A percentile compares a stretch with the other conserved stretches of the same genome.
phyloP scores from a whole-genome alignment of 1,139 yeast species.

The Oligophagozyma castellii region DNA sequence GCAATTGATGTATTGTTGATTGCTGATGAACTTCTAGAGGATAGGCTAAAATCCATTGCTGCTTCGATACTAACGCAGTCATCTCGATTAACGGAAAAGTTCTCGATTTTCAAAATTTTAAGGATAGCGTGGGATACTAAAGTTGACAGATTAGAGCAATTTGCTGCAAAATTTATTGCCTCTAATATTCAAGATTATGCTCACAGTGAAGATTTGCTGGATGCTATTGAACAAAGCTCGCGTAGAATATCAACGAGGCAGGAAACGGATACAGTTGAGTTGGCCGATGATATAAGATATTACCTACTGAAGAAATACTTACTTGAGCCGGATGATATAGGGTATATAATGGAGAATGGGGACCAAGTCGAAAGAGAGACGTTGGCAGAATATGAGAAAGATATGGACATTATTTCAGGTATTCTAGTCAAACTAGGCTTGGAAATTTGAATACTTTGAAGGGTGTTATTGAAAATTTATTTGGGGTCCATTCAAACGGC shows the following conservation, averaged over 20 bases:
- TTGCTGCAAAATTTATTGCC: conserved; percentile 47
- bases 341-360: conserved; percentile 8
- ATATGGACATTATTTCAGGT: conserved; percentile 8
- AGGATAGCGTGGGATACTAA: conserved; percentile 57
- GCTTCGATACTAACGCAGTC: conserved; percentile 43
- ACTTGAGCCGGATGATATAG: conserved; percentile 24
- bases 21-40: conserved; percentile 51
- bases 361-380: conserved; percentile 6
- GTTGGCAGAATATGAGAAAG: conserved; percentile 13
- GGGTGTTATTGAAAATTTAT: too few relatives aligned
- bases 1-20: conserved; percentile 44
- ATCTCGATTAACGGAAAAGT: conserved; percentile 14
- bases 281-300: conserved; percentile 64
- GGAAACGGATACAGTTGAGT: conserved; percentile 66
- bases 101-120: conserved; percentile 41
- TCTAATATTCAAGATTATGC: conserved; percentile 31
- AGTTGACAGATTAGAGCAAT: conserved; percentile 51
- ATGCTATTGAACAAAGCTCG: conserved; percentile 37
- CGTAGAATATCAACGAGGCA: conserved; percentile 45
- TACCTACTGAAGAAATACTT: conserved; percentile 31
- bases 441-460: conserved; percentile 8
- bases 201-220: conserved; percentile 26
- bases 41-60: conserved; percentile 51
- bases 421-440: conserved; percentile 8
- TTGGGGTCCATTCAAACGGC: too few relatives aligned